These are phyloP conservation scores for Colletotrichum orchidophilum DNA, from an alignment of 2,329 filamentous ascomycete genomes.

Conservation along the genomic window DNA sequence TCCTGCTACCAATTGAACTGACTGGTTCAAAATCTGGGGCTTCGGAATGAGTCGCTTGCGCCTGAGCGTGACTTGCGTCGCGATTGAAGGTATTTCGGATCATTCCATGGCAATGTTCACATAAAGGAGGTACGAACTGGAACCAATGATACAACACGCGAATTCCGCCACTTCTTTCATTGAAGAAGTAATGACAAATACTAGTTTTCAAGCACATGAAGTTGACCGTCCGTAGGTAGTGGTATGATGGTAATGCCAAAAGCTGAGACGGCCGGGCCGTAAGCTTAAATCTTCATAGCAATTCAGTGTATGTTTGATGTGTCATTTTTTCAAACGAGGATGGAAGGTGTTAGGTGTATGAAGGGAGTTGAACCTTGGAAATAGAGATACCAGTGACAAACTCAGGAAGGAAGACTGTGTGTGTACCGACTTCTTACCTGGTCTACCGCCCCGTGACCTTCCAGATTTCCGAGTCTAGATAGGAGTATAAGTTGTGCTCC, in stretches of 20 bases:
- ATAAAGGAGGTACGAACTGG: not conserved
- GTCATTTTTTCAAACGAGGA: not conserved
- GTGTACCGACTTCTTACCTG: not conserved
- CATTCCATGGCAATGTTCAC: not conserved
- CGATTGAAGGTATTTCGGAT: not conserved
- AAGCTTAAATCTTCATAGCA: not conserved
- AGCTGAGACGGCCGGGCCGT: not conserved
- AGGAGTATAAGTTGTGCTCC: too few species aligned
- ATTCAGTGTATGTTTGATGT: not conserved
- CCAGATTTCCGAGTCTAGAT: too few species aligned
- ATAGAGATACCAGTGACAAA: too few species aligned
- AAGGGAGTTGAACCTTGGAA: not conserved
- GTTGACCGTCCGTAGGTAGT: not conserved
- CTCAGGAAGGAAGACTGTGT: not conserved
- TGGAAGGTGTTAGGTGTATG: not conserved
- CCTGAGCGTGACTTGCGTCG: not conserved
- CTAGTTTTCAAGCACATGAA: not conserved
- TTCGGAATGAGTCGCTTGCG: not conserved
- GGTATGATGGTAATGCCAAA: not conserved
- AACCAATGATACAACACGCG: not conserved
- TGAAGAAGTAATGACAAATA: not conserved
- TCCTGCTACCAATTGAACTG: not conserved
- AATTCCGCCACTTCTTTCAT: not conserved
- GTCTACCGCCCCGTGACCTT: not conserved
- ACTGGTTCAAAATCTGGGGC: not conserved